Evolutionary conservation across 2,329 filamentous ascomycete genomes (phyloP), one percentile per base, ranked within the genome.

Genomic region (Lojkania enalia): DNA sequence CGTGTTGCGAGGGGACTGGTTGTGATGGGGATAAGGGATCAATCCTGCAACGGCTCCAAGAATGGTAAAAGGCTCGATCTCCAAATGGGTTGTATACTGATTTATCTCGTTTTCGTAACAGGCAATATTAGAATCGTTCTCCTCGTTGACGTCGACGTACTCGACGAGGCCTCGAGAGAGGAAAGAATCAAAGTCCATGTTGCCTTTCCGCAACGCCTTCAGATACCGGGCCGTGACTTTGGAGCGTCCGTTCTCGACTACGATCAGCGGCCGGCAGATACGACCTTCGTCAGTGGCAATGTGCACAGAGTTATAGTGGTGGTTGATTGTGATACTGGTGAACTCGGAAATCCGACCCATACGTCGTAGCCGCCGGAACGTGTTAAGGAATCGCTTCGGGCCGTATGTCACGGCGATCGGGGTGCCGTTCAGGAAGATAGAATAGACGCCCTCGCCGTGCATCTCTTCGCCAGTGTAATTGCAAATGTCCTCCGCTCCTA

Each of bases 21-120:
- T 99, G 77, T 99, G 94, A 69, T 99, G 94, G 6, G 94, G 94
- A 64, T 97, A 99, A 3, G 94, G 94, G 67, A 99, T 99, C 27
- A 99, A 78, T 32, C 94, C 94, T 29, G 94, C 94, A 19, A 99
- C 94, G 35, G 94, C 94, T 19, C 94, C 94, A 12, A 99, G 81
- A 38, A 99, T 86, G 1, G 94, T 99, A 66, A 99, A 99, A 0
- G 95, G 95, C 67, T 99, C 94, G 51, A 99, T 97, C 71, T 99
- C 94, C 48, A 97, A 77, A 72, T 99, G 95, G 0, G 94, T 99
- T 0, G 90, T 95, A 42, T 85, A 84, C 50, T 84, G 81, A 14
- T 84, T 86, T 54, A 97, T 89, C 48, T 95, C 86, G 16, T 84
- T 79, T 64, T 97, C 92, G 60, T 91, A 91, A 14, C 96, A 82